A percentile compares a stretch with the other conserved stretches of the same genome.
Conservation (phyloP, 2,329 filamentous ascomycete genomes). For the Pseudogymnoascus sp. region DNA sequence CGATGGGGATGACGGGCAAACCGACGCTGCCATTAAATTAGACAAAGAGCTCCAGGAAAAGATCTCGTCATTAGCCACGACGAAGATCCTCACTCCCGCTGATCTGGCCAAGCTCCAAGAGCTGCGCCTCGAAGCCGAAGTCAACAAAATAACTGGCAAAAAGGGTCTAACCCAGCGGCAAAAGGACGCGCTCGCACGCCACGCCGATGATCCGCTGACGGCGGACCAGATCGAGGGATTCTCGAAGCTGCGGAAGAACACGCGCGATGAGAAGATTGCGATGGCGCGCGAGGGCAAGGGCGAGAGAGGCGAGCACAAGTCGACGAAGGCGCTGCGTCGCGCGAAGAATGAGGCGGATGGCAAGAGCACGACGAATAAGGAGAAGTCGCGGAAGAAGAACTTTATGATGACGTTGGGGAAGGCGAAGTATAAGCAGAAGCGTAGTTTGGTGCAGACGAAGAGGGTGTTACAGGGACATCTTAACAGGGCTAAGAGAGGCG, state of each 20-base stretch:
- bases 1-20: constrained; percentile 37
- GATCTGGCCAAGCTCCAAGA: constrained; percentile 93
- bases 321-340: constrained; percentile 72
- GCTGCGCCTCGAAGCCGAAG: constrained; percentile 62
- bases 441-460: constrained; percentile 77
- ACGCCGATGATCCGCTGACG: constrained; percentile 80
- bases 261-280: constrained; percentile 81
- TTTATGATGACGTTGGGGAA: constrained; percentile 97
- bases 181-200: constrained; percentile 45
- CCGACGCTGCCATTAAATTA: constrained; percentile 36
- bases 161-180: constrained; percentile 35
- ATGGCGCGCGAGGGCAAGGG: constrained; percentile 76
- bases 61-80: constrained; percentile 75
- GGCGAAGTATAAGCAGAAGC: constrained; percentile 90
- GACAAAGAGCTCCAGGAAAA: constrained; percentile 31
- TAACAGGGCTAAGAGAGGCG: constrained; percentile 74
- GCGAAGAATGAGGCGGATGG: constrained; percentile 80
- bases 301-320: constrained; percentile 71
- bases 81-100: constrained; percentile 86
- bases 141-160: constrained; percentile 53
- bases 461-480: constrained; percentile 75
- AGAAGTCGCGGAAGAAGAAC: constrained; percentile 96
- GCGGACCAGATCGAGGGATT: constrained; percentile 87
- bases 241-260: constrained; percentile 69
- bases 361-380: constrained; percentile 94